Evolutionary conservation across 2,329 filamentous ascomycete genomes (phyloP), one percentile per base, ranked within the genome.

Genomic region (Pseudogymnoascus sp.): DNA sequence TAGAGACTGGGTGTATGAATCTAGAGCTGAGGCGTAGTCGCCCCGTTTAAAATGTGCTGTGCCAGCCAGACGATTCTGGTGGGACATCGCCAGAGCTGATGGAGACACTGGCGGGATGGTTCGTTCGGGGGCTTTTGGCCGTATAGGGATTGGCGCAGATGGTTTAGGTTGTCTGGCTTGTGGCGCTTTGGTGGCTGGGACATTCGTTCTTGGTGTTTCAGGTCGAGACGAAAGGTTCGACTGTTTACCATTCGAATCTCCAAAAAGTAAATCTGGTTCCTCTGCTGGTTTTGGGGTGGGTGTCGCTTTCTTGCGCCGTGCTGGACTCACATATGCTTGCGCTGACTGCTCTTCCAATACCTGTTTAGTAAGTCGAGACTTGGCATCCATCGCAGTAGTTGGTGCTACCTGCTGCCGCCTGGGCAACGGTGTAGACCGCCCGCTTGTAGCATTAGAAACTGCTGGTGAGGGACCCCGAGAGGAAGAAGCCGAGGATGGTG

Each of bases 31-130:
- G 16, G 90, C 89, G 74, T 91, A 99, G 75, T 99, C 95, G 35
- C 95, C 95, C 37, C 91, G 86, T 76, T 97, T 98, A 78, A 96
- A 98, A 67, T 96, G 90, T 61, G 89, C 88, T 8, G 92, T 91
- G 16, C 93, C 95, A 66, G 88, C 87, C 59, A 88, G 82, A 12
- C 95, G 89, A 70, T 95, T 85, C 56, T 85, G 82, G n/a, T 89
- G 88, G 8, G 91, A 96, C 3, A 85, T 85, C 66, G 88, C 84
- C 16, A 97, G 80, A 0, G 88, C 87, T 6, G 86, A 82, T 1
- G 87, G 77, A 3, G 90, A 87, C 11, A 96, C 79, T 1, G 82
- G 72, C 1, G 93, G 93, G 35, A 82, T 78, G 14, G 74, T 75
- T 61, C 84, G 78, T 6, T 76, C 72, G 11, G 80, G 77, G 11